Conservation (phyloP, 108 stramenopile genomes). For the Nitzschia inconspicua region DNA sequence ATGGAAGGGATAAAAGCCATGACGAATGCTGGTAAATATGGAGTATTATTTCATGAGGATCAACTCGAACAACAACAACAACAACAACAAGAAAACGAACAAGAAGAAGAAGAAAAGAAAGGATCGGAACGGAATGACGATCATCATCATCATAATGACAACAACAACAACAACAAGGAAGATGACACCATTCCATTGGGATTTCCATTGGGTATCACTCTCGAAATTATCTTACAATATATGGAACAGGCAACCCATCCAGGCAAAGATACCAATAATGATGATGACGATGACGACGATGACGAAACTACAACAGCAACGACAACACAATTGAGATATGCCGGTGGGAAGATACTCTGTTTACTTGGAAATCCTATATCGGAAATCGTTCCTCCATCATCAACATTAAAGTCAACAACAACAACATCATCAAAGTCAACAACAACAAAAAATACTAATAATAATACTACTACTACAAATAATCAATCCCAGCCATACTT, state of each 20-base stretch:
- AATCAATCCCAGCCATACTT: constrained; percentile 7
- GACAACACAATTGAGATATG: constrained; percentile 24
- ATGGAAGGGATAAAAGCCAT: constrained; percentile 22
- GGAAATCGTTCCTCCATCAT: constrained; percentile 10
- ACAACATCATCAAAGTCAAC: no score
- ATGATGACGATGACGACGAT: constrained; percentile 11
- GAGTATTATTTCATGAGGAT: background rate
- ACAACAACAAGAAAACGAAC: background rate
- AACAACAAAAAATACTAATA: no score
- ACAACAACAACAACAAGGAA: background rate
- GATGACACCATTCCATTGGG: background rate
- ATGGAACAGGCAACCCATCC: constrained; percentile 37
- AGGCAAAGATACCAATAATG: background rate
- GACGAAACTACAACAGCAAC: background rate
- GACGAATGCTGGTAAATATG: background rate
- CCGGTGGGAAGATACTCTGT: constrained; percentile 46
- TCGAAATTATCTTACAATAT: constrained; percentile 31
- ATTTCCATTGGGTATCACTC: constrained; percentile 11
- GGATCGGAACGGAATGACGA: no score
- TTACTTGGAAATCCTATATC: constrained; percentile 40
- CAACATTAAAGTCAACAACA: background rate
- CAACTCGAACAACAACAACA: background rate
- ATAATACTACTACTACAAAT: background rate
- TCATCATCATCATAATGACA: background rate
- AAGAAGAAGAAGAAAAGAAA: no score